Base-by-base conservation (phyloP, 805 yeast species). In the Metschnikowia gelsemii region DNA sequence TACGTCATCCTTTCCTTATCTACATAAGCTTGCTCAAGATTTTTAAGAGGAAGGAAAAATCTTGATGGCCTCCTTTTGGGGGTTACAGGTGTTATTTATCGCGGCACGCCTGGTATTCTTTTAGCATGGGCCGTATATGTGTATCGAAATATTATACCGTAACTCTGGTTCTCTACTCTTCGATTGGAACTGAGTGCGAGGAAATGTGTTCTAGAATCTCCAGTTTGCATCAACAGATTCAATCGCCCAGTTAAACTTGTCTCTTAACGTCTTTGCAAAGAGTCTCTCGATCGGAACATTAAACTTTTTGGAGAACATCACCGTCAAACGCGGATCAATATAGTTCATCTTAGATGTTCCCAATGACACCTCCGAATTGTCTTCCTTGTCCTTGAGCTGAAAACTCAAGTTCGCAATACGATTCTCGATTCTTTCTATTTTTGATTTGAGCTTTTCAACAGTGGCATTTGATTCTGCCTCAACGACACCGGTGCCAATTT, bases 161-260 rank as follows among this genome's bases (percentile, higher is more conserved):
- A n/a, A n/a, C n/a, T n/a, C n/a, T n/a, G n/a, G n/a, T n/a, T n/a
- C n/a, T n/a, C n/a, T n/a, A n/a, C n/a, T n/a, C n/a, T n/a, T n/a
- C n/a, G n/a, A n/a, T n/a, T n/a, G n/a, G n/a, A n/a, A n/a, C n/a
- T n/a, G n/a, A n/a, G n/a, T n/a, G n/a, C n/a, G n/a, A n/a, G n/a
- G n/a, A n/a, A n/a, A n/a, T n/a, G n/a, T n/a, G n/a, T n/a, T n/a
- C 35, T 64, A 90, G 58, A 90, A 90, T 51, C 78, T 74, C 98
- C 98, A 90, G 55, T 87, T 67, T 51, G 79, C 88, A 59, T 85
- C 97, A 3, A 82, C 89, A 39, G 90, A 81, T 62, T 90, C 95
- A 39, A 91, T 84, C 22, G 98, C 98, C 98, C 98, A 91, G 34
- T 79, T 82, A 67, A 91, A 91, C 68, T 91, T 91, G 31, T 90